phyloP scores from a whole-genome alignment of 805 yeast species.

The Vanderwaltozyma yarrowii region DNA sequence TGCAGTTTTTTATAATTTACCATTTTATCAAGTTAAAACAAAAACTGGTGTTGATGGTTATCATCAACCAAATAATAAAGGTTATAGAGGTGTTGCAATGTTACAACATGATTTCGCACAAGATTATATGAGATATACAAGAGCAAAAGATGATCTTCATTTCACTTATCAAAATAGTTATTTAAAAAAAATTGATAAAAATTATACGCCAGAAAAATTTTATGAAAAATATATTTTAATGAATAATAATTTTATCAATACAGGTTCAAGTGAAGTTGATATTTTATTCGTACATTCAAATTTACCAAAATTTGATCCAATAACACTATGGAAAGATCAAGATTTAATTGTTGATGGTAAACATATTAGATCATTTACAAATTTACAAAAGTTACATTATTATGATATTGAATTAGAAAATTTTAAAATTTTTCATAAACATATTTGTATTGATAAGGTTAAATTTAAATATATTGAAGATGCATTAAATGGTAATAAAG shows the following conservation, averaged over 20 bases:
- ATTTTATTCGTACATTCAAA: slow-evolving; percentile 33
- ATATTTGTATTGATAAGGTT: slow-evolving; percentile 11
- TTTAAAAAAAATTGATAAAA: slow-evolving; percentile 6
- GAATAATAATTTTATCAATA: too few relatives aligned
- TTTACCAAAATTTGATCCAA: slow-evolving; percentile 33
- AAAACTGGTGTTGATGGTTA: slow-evolving; percentile 34
- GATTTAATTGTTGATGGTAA: slow-evolving; percentile 14
- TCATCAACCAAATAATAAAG: slow-evolving; percentile 22
- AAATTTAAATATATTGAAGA: slow-evolving; percentile 16
- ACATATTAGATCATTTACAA: slow-evolving; percentile 11
- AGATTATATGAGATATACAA: slow-evolving; percentile 34
- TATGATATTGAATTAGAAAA: slow-evolving; percentile 23
- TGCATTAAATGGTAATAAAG: slow-evolving; percentile 8
- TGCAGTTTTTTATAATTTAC: slow-evolving; percentile 36
- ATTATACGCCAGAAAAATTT: slow-evolving; percentile 4
- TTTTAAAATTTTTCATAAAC: slow-evolving; percentile 16
- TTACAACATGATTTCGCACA: slow-evolving; percentile 61
- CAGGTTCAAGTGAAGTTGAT: slow-evolving; percentile 11
- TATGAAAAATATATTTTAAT: slow-evolving; percentile 7
- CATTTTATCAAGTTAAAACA: slow-evolving; percentile 39
- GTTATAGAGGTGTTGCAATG: slow-evolving; percentile 65
- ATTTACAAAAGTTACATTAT: slow-evolving; percentile 9
- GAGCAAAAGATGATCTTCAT: too few relatives aligned
- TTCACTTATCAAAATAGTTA: too few relatives aligned
- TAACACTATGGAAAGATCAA: slow-evolving; percentile 10